Evolutionary conservation across 2,329 filamentous ascomycete species (phyloP).

Genomic region (Pseudogymnoascus sp.): DNA sequence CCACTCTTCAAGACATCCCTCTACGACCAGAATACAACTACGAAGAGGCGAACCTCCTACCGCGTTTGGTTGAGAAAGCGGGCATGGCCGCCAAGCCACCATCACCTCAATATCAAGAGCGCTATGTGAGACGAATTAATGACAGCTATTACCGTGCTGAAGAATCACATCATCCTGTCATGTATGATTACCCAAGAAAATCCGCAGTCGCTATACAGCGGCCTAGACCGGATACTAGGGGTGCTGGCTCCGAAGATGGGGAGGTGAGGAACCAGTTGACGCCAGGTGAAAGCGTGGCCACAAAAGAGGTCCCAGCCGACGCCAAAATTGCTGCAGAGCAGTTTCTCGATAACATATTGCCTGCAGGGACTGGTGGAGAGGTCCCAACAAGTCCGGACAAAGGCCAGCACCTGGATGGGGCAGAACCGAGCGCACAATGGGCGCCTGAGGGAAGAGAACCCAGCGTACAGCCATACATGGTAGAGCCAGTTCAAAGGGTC

Average conservation of each 20-base stretch:
- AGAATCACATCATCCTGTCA: not conserved
- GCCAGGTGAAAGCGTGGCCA: constrained; percentile 9
- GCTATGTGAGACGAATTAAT: not conserved
- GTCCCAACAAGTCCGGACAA: constrained; percentile 11
- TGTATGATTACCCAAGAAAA: not conserved
- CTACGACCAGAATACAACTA: not conserved
- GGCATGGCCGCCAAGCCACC: not conserved
- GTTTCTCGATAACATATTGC: constrained; percentile 31
- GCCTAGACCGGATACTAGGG: constrained; percentile 18
- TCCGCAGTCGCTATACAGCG: not conserved
- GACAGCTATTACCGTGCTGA: not conserved
- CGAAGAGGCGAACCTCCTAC: not conserved
- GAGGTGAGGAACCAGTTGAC: constrained; percentile 25
- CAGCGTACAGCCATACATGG: not conserved
- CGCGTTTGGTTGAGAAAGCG: not conserved
- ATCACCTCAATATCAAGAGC: not conserved
- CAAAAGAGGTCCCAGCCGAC: constrained; percentile 19
- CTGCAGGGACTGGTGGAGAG: constrained; percentile 18
- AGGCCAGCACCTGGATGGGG: constrained; percentile 13
- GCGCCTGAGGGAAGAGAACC: constrained; percentile 16
- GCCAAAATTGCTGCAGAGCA: constrained; percentile 31
- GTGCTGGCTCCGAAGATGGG: constrained; percentile 32
- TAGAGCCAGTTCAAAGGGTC: not conserved
- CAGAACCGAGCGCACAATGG: constrained; percentile 14
- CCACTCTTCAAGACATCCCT: constrained; percentile 4